phyloP scores from a whole-genome alignment of 2,329 filamentous ascomycete genomes.

The Incumbomyces lentus region DNA sequence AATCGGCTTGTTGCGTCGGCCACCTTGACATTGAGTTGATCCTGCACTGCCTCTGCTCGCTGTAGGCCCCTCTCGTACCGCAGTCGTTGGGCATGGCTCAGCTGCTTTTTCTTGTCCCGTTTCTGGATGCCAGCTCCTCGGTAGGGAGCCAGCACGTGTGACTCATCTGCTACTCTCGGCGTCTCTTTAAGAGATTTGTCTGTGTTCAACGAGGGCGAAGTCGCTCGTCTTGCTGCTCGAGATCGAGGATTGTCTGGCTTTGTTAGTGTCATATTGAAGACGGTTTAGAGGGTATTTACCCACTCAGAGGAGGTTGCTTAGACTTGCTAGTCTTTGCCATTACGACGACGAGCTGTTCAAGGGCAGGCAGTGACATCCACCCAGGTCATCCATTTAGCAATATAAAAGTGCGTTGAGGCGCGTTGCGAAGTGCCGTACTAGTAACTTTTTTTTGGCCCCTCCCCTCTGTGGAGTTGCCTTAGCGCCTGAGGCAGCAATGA shows the following conservation, averaged over 20 bases:
- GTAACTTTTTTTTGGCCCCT: no score
- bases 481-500: not conserved
- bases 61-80: slow-evolving; percentile 47
- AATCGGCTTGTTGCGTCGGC: slow-evolving; percentile 41
- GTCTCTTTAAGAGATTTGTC: slow-evolving; percentile 40
- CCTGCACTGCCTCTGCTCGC: slow-evolving; percentile 43
- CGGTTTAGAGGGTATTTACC: slow-evolving; percentile 7
- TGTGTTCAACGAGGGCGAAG: slow-evolving; percentile 43
- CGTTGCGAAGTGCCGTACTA: no score
- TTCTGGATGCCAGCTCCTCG: slow-evolving; percentile 43
- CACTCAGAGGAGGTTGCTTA: slow-evolving; percentile 24
- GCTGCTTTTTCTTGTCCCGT: slow-evolving; percentile 39
- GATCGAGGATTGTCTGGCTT: slow-evolving; percentile 45
- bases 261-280: not conserved
- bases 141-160: slow-evolving; percentile 32
- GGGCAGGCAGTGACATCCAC: no score
- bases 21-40: slow-evolving; percentile 47
- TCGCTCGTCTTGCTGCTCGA: slow-evolving; percentile 48
- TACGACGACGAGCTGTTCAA: slow-evolving; percentile 3
- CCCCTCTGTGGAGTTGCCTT: no score
- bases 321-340: slow-evolving; percentile 16
- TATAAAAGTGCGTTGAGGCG: no score
- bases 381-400: no score
- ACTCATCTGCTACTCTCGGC: slow-evolving; percentile 28
- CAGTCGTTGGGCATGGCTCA: slow-evolving; percentile 43